Evolutionary conservation across 2,329 filamentous ascomycete genomes (phyloP).

Genomic region (Samsoniella hepiali): DNA sequence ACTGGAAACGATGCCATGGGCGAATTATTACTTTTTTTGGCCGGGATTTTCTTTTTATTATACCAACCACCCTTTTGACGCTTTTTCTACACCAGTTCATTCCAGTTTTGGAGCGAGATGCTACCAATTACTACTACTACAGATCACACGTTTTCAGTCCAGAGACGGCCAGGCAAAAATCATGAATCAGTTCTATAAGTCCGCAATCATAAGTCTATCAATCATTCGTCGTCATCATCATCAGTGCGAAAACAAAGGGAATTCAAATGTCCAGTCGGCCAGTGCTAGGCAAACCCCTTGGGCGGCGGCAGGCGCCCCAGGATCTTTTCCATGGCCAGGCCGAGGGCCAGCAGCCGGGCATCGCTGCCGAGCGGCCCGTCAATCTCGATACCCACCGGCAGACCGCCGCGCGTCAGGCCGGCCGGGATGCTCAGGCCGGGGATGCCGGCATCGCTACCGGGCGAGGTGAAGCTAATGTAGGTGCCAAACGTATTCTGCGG

Average conservation of each 20-base stretch:
- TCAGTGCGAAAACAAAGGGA: no score
- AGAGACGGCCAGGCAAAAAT: background rate
- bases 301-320: constrained; percentile 20
- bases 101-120: background rate
- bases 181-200: background rate
- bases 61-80: background rate
- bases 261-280: background rate
- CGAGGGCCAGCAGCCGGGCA: constrained; percentile 17
- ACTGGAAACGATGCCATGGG: background rate
- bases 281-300: background rate
- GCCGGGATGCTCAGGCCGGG: constrained; percentile 22
- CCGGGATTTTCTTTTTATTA: background rate
- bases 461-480: constrained; percentile 19
- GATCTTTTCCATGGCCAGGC: constrained; percentile 20
- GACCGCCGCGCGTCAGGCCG: constrained; percentile 14
- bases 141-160: background rate
- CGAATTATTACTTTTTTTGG: background rate
- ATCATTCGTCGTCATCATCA: background rate
- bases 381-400: constrained; percentile 22
- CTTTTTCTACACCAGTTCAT: background rate
- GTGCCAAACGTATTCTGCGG: constrained; percentile 18
- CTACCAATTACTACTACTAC: background rate
- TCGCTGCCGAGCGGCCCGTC: constrained; percentile 22
- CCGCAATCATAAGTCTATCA: background rate
- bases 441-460: constrained; percentile 22